Evolutionary conservation across 331 rosid genomes (phyloP).

Genomic region (Erythrophleum ivorense): DNA sequence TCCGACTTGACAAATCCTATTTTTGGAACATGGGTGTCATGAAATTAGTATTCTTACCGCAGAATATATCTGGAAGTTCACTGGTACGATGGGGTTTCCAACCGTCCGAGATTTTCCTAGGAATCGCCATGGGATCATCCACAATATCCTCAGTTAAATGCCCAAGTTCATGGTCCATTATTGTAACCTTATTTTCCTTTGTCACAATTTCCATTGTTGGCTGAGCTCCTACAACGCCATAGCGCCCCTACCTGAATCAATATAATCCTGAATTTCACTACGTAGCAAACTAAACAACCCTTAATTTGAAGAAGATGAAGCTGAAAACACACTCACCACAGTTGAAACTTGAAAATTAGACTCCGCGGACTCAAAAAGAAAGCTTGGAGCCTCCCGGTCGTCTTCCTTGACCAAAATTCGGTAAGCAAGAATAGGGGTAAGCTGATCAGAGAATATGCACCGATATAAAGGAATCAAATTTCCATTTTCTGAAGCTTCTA

Average conservation of each 20-base stretch:
- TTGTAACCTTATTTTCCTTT: conserved; percentile 78
- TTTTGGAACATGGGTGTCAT: not conserved
- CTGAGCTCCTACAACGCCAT: conserved; percentile 75
- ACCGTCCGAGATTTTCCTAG: conserved; percentile 67
- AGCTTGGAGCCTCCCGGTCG: conserved; percentile 88
- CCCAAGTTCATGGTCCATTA: conserved; percentile 75
- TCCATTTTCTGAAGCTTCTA: conserved; percentile 66
- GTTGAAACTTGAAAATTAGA: conserved; percentile 59
- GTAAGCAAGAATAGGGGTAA: conserved; percentile 88
- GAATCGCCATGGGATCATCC: conserved; percentile 83
- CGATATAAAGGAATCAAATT: conserved; percentile 75
- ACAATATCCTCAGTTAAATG: conserved; percentile 59
- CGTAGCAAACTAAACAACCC: not conserved
- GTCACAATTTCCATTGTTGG: conserved; percentile 84
- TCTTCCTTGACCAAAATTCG: conserved; percentile 89
- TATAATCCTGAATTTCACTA: conserved; percentile 18
- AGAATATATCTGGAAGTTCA: conserved; percentile 91
- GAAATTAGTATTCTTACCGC: conserved; percentile 61
- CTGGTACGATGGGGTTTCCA: conserved; percentile 73
- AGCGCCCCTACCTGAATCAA: conserved; percentile 70
- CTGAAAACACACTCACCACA: conserved; percentile 53
- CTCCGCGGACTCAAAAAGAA: conserved; percentile 84
- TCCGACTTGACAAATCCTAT: not conserved
- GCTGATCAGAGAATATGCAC: conserved; percentile 82
- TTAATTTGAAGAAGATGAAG: conserved; percentile 10